Evolutionary conservation across 129 eudicot species (phyloP).

Genomic region (Flaveria bidentis): DNA sequence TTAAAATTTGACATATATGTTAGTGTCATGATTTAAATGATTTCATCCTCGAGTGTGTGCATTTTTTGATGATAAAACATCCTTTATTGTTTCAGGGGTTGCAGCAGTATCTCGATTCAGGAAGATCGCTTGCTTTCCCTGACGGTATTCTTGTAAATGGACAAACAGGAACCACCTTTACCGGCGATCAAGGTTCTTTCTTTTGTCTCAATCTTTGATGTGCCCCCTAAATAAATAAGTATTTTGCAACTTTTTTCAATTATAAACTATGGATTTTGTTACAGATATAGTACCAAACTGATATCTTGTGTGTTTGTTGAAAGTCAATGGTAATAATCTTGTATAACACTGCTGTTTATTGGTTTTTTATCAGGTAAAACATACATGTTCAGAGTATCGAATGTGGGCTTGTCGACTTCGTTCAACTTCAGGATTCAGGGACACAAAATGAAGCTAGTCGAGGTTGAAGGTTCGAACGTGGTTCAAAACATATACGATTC

Average conservation of each 20-base stretch:
- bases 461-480: constrained; percentile 92
- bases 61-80: constrained; percentile 2
- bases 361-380: constrained; percentile 63
- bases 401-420: constrained; percentile 80
- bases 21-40: background rate
- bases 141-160: constrained; percentile 85
- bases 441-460: constrained; percentile 83
- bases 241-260: background rate
- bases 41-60: constrained; percentile 1
- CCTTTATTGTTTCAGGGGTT: constrained; percentile 51
- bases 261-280: background rate
- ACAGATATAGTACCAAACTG: background rate
- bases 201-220: constrained; percentile 10
- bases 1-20: background rate
- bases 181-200: constrained; percentile 65
- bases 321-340: constrained; percentile 3
- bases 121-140: constrained; percentile 71
- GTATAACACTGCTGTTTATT: constrained; percentile 1
- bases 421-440: constrained; percentile 90
- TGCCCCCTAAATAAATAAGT: background rate
- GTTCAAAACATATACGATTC: constrained; percentile 71
- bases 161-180: constrained; percentile 54
- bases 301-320: constrained; percentile 7
- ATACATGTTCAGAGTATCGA: constrained; percentile 90
- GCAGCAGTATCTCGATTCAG: constrained; percentile 66